Conservation (phyloP, 2,329 filamentous ascomycete species). For the Sporothrix pallida region DNA sequence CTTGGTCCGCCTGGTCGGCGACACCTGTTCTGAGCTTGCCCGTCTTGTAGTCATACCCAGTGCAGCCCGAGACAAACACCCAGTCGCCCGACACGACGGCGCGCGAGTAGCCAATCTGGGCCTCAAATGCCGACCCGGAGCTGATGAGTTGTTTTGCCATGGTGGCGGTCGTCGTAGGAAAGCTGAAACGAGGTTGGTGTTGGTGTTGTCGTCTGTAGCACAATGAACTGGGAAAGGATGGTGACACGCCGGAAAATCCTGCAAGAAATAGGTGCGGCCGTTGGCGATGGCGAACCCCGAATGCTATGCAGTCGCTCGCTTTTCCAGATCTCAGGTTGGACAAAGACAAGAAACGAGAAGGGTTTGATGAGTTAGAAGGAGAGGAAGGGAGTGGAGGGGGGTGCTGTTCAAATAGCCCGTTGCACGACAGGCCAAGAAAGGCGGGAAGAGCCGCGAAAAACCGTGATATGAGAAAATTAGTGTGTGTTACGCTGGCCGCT, state of each 20-base stretch:
- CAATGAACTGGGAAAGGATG: background rate
- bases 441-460: slow-evolving; percentile 17
- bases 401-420: background rate
- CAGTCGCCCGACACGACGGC: slow-evolving; percentile 58
- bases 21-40: slow-evolving; percentile 50
- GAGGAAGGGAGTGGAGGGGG: background rate
- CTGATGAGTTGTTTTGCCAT: slow-evolving; percentile 46
- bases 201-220: background rate
- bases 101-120: slow-evolving; percentile 60
- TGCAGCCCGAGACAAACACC: slow-evolving; percentile 61
- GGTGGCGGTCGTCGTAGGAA: background rate
- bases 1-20: slow-evolving; percentile 57
- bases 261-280: slow-evolving; percentile 25
- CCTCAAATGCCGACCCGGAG: slow-evolving; percentile 59
- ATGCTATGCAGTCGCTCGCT: background rate
- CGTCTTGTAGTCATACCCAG: slow-evolving; percentile 58
- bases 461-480: background rate
- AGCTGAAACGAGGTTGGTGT: background rate
- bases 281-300: slow-evolving; percentile 10
- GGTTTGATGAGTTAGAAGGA: too few species aligned
- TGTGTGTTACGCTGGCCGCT: background rate
- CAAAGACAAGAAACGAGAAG: slow-evolving; percentile 4
- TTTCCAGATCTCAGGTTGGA: background rate
- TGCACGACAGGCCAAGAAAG: slow-evolving; percentile 1
- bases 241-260: slow-evolving; percentile 21